Percentiles rank a stretch among this genome's conserved stretches.
These are phyloP conservation scores for Coffea canephora DNA, from an alignment of 257 asterid genomes.

Conservation along the genomic window DNA sequence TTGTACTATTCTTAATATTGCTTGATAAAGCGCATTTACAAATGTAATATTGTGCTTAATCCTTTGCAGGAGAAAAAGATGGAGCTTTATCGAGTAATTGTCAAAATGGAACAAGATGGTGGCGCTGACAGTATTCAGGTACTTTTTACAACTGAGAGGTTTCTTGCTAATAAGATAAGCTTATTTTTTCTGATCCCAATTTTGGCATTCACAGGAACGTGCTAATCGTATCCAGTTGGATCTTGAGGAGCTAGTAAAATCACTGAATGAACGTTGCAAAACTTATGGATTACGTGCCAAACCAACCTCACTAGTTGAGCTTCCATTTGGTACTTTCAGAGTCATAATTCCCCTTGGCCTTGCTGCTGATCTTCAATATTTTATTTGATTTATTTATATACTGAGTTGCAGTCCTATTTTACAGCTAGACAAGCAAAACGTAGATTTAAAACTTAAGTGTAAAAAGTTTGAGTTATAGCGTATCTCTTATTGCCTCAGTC, in stretches of 20 bases:
- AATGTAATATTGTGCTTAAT: not conserved
- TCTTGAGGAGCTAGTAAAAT: slow-evolving; percentile 78
- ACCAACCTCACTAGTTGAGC: slow-evolving; percentile 77
- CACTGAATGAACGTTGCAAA: slow-evolving; percentile 89
- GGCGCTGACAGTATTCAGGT: slow-evolving; percentile 73
- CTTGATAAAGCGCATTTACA: not conserved
- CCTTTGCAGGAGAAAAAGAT: slow-evolving; percentile 68
- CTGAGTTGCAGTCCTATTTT: not conserved
- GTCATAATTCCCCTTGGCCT: slow-evolving; percentile 6
- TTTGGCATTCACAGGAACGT: slow-evolving; percentile 57
- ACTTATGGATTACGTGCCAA: slow-evolving; percentile 91
- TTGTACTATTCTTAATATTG: not conserved
- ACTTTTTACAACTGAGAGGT: slow-evolving; percentile 22
- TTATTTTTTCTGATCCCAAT: slow-evolving; percentile 21
- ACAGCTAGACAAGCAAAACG: not conserved
- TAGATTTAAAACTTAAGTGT: not conserved
- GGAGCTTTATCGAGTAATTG: slow-evolving; percentile 81
- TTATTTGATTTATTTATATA: not conserved
- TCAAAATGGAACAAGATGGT: slow-evolving; percentile 75
- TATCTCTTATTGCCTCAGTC: not conserved
- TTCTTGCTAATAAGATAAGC: slow-evolving; percentile 8
- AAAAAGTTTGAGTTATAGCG: not conserved
- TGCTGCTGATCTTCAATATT: not conserved
- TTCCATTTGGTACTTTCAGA: slow-evolving; percentile 75
- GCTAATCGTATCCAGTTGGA: slow-evolving; percentile 66